Evolutionary conservation across 495 filamentous ascomycete species (phyloP).

Genomic region (Neurospora sp.): DNA sequence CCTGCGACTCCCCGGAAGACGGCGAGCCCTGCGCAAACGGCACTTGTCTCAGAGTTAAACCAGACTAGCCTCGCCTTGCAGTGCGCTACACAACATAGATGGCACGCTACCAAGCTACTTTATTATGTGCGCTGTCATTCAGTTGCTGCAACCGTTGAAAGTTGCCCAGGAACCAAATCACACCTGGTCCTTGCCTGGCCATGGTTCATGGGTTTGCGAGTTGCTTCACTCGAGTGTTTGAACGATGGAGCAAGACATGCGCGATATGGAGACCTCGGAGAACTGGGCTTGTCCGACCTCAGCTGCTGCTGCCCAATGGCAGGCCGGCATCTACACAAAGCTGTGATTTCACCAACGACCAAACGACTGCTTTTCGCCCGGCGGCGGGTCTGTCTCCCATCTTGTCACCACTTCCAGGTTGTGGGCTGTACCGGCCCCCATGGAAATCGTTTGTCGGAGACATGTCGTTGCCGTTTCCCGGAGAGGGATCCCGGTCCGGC

Average conservation of each 20-base stretch:
- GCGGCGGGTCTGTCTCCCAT: neutral
- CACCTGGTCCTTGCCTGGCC: neutral
- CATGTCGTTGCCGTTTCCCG: neutral
- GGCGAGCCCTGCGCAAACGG: neutral
- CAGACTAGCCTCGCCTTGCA: neutral
- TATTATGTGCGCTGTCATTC: neutral
- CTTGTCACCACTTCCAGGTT: neutral
- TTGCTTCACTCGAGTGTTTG: neutral
- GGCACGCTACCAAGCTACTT: neutral
- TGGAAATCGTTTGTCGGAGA: neutral
- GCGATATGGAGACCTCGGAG: neutral
- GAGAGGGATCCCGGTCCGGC: neutral
- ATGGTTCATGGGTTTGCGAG: neutral
- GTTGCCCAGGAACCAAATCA: neutral
- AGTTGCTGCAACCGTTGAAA: neutral
- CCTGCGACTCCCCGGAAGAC: neutral
- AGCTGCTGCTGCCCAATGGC: neutral
- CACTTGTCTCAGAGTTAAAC: neutral
- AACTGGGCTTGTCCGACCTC: neutral
- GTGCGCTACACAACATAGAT: neutral
- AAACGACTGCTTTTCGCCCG: neutral
- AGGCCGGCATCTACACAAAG: neutral
- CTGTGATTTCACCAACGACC: neutral
- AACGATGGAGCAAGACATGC: neutral
- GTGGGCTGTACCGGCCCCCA: neutral